phyloP scores from a whole-genome alignment of 176 grass and related monocot species.

The Oryza glumipatula region DNA sequence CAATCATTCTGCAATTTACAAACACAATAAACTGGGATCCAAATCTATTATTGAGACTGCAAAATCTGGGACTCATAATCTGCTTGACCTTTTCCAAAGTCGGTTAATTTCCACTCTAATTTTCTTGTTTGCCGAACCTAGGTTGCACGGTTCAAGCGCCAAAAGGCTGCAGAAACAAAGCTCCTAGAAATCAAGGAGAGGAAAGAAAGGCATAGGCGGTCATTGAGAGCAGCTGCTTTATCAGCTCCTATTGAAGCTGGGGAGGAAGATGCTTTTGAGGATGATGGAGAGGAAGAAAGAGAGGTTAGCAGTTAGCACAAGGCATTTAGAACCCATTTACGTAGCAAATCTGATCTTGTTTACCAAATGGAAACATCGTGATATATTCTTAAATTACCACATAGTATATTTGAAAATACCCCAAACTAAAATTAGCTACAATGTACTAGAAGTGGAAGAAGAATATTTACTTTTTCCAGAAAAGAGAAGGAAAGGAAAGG shows the following conservation, averaged over 20 bases:
- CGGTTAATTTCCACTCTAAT: background rate
- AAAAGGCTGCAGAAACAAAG: constrained; percentile 77
- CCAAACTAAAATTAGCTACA: background rate
- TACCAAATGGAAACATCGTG: background rate
- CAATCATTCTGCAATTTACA: background rate
- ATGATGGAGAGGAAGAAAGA: constrained; percentile 93
- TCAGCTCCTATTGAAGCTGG: constrained; percentile 70
- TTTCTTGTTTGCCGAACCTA: constrained; percentile 25
- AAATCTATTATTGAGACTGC: background rate
- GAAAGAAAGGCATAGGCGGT: constrained; percentile 71
- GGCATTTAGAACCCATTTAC: background rate
- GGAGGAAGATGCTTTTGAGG: constrained; percentile 78
- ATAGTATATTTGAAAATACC: background rate
- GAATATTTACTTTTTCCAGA: too few relatives aligned
- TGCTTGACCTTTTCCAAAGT: background rate
- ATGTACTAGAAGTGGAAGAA: constrained; percentile 1
- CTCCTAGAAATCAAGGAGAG: constrained; percentile 89
- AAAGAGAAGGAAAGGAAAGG: background rate
- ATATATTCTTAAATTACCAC: background rate
- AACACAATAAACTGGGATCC: background rate
- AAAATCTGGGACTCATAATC: background rate
- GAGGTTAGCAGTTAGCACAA: constrained; percentile 55
- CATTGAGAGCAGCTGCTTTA: constrained; percentile 70
- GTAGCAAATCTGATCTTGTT: constrained; percentile 14
- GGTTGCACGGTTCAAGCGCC: constrained; percentile 75